These are phyloP conservation scores for Hypoxylon sp. DNA, from an alignment of 2,329 filamentous ascomycete species.

Conservation along the genomic window DNA sequence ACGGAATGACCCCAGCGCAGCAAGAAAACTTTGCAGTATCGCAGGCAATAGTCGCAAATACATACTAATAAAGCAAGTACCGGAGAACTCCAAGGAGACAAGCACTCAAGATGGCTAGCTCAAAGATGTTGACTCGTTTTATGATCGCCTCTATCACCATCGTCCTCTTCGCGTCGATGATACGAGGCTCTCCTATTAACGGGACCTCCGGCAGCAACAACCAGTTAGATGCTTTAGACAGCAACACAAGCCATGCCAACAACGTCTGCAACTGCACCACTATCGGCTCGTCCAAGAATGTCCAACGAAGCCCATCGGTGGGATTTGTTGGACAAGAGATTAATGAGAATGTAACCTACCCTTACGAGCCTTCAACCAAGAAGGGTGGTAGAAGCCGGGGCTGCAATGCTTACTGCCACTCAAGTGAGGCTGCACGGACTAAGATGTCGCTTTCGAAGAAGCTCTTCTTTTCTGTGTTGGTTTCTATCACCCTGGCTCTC, in stretches of 20 bases:
- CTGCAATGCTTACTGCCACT: too few species aligned
- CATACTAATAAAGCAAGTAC: not conserved
- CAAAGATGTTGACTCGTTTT: not conserved
- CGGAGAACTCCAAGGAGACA: not conserved
- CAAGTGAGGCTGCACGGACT: not conserved
- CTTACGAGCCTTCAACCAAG: not conserved
- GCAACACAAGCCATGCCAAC: not conserved
- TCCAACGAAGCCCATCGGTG: not conserved
- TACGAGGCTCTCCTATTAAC: not conserved
- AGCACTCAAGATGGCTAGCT: slow-evolving; percentile 3
- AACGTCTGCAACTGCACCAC: not conserved
- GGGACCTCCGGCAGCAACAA: not conserved
- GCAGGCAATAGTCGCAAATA: not conserved
- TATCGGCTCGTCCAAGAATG: not conserved
- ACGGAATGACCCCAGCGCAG: not conserved
- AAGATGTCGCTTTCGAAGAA: not conserved
- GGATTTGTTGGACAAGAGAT: slow-evolving; percentile 23
- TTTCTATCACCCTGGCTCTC: not conserved
- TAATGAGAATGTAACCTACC: not conserved
- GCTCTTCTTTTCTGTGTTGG: not conserved
- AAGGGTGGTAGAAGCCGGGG: too few species aligned
- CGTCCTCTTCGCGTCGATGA: not conserved
- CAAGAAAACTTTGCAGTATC: not conserved
- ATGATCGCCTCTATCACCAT: not conserved
- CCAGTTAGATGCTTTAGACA: not conserved